Conservation (phyloP, 2,329 filamentous ascomycete genomes). For the Exophiala xenobiotica region DNA sequence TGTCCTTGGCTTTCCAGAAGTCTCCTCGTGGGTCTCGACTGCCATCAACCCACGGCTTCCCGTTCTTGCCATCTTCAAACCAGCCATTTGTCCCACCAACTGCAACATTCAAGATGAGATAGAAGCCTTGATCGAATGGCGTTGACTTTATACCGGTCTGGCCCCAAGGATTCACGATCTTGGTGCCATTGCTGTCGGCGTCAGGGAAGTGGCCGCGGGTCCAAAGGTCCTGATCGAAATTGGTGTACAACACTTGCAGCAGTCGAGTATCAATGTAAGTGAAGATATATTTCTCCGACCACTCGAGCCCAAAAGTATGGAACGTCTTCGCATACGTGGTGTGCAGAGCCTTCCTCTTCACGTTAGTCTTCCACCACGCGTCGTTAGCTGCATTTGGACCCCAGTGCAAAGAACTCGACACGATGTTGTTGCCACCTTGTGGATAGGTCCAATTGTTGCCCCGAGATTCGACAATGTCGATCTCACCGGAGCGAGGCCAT, state of each 20-base stretch:
- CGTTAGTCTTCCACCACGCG: conserved; percentile 80
- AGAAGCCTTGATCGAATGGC: conserved; percentile 75
- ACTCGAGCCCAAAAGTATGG: conserved; percentile 80
- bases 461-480: conserved; percentile 77
- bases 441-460: conserved; percentile 77
- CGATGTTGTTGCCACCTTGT: conserved; percentile 78
- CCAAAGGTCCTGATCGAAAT: conserved; percentile 69
- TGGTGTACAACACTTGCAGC: conserved; percentile 76
- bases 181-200: conserved; percentile 63
- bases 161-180: conserved; percentile 63
- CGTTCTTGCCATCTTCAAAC: conserved; percentile 70
- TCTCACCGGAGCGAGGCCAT: conserved; percentile 80
- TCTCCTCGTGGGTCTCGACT: conserved; percentile 67
- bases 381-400: conserved; percentile 71
- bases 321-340: conserved; percentile 68
- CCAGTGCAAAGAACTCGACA: conserved; percentile 79
- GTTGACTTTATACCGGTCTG: conserved; percentile 60
- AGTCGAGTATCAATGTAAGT: conserved; percentile 81
- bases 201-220: conserved; percentile 66
- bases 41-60: conserved; percentile 77
- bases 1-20: conserved; percentile 68
- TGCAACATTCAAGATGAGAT: conserved; percentile 72
- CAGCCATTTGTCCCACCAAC: conserved; percentile 80
- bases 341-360: conserved; percentile 72
- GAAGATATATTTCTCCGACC: conserved; percentile 85